Evolutionary conservation across 108 stramenopile species (phyloP).

Genomic region (Poteriospumella lacustris): DNA sequence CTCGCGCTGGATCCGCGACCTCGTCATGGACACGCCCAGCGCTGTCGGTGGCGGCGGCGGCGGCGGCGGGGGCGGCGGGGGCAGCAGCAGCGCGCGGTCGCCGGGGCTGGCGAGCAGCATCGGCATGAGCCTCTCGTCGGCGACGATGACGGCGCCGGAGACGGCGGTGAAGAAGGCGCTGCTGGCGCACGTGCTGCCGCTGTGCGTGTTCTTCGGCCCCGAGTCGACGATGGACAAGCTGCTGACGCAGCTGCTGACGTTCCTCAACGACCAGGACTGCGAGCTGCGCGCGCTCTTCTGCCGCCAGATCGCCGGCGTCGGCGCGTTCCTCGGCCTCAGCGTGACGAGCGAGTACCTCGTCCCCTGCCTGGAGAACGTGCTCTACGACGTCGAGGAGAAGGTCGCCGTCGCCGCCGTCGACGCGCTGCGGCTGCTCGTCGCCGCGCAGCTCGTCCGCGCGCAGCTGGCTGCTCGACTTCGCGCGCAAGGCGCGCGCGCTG

Average conservation of each 20-base stretch:
- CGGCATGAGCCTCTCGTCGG: not conserved
- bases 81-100: too few species aligned
- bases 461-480: conserved; percentile 30
- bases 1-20: conserved; percentile 71
- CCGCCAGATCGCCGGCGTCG: conserved; percentile 73
- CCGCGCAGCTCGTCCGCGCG: conserved; percentile 36
- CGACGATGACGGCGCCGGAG: conserved; percentile 15
- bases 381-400: conserved; percentile 75
- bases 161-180: conserved; percentile 72
- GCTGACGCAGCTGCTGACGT: conserved; percentile 80
- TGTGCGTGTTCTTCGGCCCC: conserved; percentile 85
- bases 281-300: conserved; percentile 81
- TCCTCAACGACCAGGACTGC: conserved; percentile 88
- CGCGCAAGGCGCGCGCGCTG: conserved; percentile 36
- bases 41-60: not conserved
- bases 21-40: conserved; percentile 62
- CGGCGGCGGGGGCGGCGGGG: not conserved
- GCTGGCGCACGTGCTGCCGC: conserved; percentile 64
- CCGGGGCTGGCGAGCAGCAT: too few species aligned
- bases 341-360: conserved; percentile 84
- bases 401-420: conserved; percentile 70
- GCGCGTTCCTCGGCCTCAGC: conserved; percentile 74
- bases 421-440: conserved; percentile 40
- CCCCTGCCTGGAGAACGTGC: conserved; percentile 83
- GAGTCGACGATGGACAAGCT: conserved; percentile 75